These are phyloP conservation scores for Calvatia gigantea DNA, from an alignment of 768 basidiomycete species.

Conservation along the genomic window DNA sequence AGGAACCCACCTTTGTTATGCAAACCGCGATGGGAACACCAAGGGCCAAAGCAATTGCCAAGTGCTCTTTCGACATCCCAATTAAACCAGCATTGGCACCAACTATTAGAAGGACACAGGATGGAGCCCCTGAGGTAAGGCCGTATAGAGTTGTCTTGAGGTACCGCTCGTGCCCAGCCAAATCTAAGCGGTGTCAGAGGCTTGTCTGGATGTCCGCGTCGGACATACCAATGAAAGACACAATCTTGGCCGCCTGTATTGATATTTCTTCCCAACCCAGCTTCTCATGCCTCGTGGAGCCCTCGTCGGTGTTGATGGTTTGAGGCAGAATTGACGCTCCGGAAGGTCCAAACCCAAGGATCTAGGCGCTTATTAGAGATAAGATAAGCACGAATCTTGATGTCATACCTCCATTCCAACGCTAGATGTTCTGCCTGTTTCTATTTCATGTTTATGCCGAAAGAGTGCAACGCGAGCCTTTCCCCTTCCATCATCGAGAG, in stretches of 20 bases:
- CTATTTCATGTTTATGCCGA: slow-evolving; percentile 96
- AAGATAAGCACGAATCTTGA: neutral
- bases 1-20: slow-evolving; percentile 75
- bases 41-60: slow-evolving; percentile 91
- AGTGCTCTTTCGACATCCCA: slow-evolving; percentile 93
- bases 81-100: slow-evolving; percentile 93
- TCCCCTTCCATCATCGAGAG: slow-evolving; percentile 78
- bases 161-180: slow-evolving; percentile 95
- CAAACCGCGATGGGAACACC: slow-evolving; percentile 92
- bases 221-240: slow-evolving; percentile 80
- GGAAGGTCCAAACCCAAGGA: slow-evolving; percentile 79
- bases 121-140: slow-evolving; percentile 90
- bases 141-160: slow-evolving; percentile 94
- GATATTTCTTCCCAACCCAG: slow-evolving; percentile 97
- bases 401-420: slow-evolving; percentile 90
- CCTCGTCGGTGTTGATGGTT: slow-evolving; percentile 53
- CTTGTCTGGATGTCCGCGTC: neutral
- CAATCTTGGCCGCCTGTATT: slow-evolving; percentile 82
- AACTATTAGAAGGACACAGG: slow-evolving; percentile 88
- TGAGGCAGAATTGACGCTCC: slow-evolving; percentile 80
- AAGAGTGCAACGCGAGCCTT: slow-evolving; percentile 86
- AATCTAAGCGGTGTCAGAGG: slow-evolving; percentile 44
- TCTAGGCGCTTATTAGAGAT: slow-evolving; percentile 38
- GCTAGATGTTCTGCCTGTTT: slow-evolving; percentile 91
- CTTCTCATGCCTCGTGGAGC: slow-evolving; percentile 76